phyloP scores from a whole-genome alignment of 169 alveolate genomes.

The Eimeria maxima region DNA sequence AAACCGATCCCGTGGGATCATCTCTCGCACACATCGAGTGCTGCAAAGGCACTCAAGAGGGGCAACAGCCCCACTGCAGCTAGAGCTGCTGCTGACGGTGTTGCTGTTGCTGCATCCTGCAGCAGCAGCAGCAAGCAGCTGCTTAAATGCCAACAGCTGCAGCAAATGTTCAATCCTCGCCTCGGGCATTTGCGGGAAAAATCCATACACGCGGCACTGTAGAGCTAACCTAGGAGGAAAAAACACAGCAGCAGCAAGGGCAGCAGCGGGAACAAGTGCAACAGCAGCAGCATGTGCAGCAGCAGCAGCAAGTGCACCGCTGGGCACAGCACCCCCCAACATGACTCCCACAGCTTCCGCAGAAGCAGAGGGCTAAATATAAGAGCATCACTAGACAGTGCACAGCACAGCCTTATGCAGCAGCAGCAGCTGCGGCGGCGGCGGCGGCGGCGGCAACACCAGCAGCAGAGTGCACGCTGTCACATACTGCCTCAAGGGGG shows the following conservation, averaged over 20 bases:
- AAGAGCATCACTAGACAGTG: too few relatives aligned
- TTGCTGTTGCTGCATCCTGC: too few relatives aligned
- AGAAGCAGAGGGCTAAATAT: too few relatives aligned
- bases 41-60: background rate
- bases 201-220: conserved; percentile 41
- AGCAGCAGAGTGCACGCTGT: background rate
- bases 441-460: too few relatives aligned
- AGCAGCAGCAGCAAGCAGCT: too few relatives aligned
- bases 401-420: too few relatives aligned
- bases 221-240: background rate
- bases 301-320: background rate
- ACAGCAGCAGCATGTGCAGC: background rate
- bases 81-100: too few relatives aligned
- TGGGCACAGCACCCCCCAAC: background rate
- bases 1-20: conserved; percentile 36
- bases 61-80: background rate
- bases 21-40: conserved; percentile 19
- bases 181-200: background rate
- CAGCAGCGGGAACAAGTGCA: too few relatives aligned
- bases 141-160: background rate
- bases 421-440: too few relatives aligned
- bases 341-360: too few relatives aligned
- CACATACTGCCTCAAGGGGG: conserved; percentile 5
- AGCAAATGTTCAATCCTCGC: conserved; percentile 16
- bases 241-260: too few relatives aligned